Base-by-base conservation (phyloP, 2,329 filamentous ascomycete genomes). In the Didymella sp. region DNA sequence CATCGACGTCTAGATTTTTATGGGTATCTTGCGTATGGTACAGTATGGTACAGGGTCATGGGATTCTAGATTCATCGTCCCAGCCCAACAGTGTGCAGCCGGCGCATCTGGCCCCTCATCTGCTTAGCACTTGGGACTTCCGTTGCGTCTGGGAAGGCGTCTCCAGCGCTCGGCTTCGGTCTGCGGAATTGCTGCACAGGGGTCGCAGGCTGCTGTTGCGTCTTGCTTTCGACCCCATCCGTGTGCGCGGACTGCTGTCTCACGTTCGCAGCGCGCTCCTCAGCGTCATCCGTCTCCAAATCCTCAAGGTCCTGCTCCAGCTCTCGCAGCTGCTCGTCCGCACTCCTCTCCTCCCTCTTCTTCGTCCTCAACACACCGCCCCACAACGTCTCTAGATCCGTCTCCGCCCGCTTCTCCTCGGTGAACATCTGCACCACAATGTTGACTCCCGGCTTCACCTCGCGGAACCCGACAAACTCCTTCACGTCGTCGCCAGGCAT, bases 381-480 rank as follows among this genome's bases (percentile, higher is more conserved):
- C 86, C 88, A 91, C 11, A 90, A 74, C 15, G 80, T 81, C 67
- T 91, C 88, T 50, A 91, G 74, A 69, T 90, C 84, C 30, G 89
- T 81, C 64, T 90, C 86, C 27, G 79, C 82, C 64, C 88, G 79
- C 76, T 89, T 90, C 69, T 88, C 86, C 62, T 89, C 86, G 0
- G 87, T 90, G 70, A 91, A 84, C 78, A 91, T 84, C 73, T 91
- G 88, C 35, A 90, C 84, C 30, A 91, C 87, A 49, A 91, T 80
- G 51, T 83, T 85, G 2, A 85, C 84, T 1, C 85, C 85, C 8
- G 80, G 77, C 9, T 76, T 80, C 53, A 80, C 70, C 31, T 80
- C 79, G 1, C 92, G 91, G 70, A 97, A 97, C 0, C 94, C 94
- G 30, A 92, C 87, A 55, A 93, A 86, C 8, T 84, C 81, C 13